Base-by-base conservation (phyloP, 257 asterid species). In the Lithospermum erythrorhizon region DNA sequence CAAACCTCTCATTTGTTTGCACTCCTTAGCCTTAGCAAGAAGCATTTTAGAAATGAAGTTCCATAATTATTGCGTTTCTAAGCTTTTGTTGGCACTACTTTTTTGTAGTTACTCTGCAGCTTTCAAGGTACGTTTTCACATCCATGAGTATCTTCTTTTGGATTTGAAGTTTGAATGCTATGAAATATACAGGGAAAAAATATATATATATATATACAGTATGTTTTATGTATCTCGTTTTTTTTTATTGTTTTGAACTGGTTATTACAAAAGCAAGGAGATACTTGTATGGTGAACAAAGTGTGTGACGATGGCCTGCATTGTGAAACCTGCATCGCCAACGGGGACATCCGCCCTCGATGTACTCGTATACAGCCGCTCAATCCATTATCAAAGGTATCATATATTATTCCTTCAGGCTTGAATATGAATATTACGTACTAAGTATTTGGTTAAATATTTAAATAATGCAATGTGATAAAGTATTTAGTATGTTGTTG, bases 321-420 rank as follows among this genome's bases (percentile, higher is more conserved):
- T 56, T 90, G 98, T 59, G 95, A 90, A 75, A 83, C 96, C 58
- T 90, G 98, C 72, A 23, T 82, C 5, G 87, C 96, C 3, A 68
- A 76, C 15, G 85, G 87, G 65, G 78, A 81, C 63, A 60, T 82
- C 54, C 79, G 83, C 51, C 95, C 96, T 23, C 89, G 94, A 27
- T 91, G 98, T 66, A 91, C 95, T 68, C 83, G 95, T 30, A 71
- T 65, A 65, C 85, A 82, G 65, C 93, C 96, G 13, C 53, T 82
- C 55, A 72, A 77, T 79, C 93, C 98, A 56, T 72, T 91, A 49
- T 76, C 86, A 10, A 91, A 79, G 98, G 96, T 83, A 58, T 9
- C 19, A 6, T 53, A n/a, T 18, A 25, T 16, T n/a, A 14, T 16
- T 49, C 37, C 37, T 30, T 30, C 37, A 30, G 4, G 37, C 37